A percentile compares a stretch with the other conserved stretches of the same genome.
phyloP scores from a whole-genome alignment of 2,329 filamentous ascomycete species.

The Penicillium freii region DNA sequence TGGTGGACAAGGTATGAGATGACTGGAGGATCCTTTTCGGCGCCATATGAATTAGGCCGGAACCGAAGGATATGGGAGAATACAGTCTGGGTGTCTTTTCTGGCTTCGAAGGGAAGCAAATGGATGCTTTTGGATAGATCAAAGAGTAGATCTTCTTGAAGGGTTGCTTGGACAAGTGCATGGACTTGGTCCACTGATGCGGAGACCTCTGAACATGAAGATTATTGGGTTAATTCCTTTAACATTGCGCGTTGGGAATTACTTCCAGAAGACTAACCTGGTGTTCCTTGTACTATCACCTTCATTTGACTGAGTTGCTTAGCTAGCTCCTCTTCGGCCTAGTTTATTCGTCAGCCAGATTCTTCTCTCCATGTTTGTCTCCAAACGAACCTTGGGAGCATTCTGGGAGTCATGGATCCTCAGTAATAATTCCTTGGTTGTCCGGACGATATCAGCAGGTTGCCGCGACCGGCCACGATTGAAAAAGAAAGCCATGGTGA shows the following conservation, averaged over 20 bases:
- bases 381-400: slow-evolving; percentile 53
- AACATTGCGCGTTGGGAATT: background rate
- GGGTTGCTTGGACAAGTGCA: slow-evolving; percentile 77
- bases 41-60: slow-evolving; percentile 61
- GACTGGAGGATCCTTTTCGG: slow-evolving; percentile 74
- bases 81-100: slow-evolving; percentile 93
- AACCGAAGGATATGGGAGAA: slow-evolving; percentile 95
- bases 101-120: slow-evolving; percentile 87
- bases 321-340: slow-evolving; percentile 83
- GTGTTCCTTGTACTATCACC: slow-evolving; percentile 85
- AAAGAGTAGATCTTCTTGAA: slow-evolving; percentile 86
- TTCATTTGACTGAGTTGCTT: slow-evolving; percentile 90
- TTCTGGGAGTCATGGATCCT: slow-evolving; percentile 59
- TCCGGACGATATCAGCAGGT: slow-evolving; percentile 60
- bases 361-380: slow-evolving; percentile 55
- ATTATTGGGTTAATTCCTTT: slow-evolving; percentile 1
- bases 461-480: slow-evolving; percentile 61
- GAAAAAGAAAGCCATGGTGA: slow-evolving; percentile 68
- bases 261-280: slow-evolving; percentile 56
- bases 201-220: slow-evolving; percentile 68
- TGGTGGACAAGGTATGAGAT: slow-evolving; percentile 85
- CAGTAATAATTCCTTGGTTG: slow-evolving; percentile 62
- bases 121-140: slow-evolving; percentile 79
- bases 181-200: slow-evolving; percentile 83
- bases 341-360: slow-evolving; percentile 54